Evolutionary conservation across 257 asterid species (phyloP).

Genomic region (Cruciata laevipes): DNA sequence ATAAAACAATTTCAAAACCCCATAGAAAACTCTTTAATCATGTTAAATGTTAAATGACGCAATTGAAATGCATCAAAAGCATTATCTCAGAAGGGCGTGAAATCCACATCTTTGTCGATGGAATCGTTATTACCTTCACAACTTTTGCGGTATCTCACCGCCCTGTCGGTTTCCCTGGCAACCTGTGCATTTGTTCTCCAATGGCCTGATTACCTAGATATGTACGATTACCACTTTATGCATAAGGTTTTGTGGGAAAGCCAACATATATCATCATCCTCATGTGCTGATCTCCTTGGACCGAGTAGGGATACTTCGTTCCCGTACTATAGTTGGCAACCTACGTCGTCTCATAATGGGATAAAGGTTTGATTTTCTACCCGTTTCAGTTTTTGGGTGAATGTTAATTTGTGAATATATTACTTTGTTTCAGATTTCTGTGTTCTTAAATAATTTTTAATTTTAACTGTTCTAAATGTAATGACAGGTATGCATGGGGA

Average conservation of each 20-base stretch:
- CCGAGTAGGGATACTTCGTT: constrained; percentile 39
- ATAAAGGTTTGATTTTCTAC: constrained; percentile 6
- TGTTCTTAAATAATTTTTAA: not conserved
- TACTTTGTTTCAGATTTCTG: not conserved
- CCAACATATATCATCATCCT: constrained; percentile 20
- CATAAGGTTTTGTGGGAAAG: constrained; percentile 11
- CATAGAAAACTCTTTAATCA: too few relatives aligned
- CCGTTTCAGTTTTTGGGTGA: too few relatives aligned
- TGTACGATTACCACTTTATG: constrained; percentile 39
- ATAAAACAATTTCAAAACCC: too few relatives aligned
- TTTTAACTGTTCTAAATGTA: not conserved
- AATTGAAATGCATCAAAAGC: too few relatives aligned
- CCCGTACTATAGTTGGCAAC: constrained; percentile 35
- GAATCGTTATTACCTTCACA: constrained; percentile 8
- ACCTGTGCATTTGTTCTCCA: constrained; percentile 66
- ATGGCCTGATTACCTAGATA: constrained; percentile 73
- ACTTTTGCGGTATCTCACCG: constrained; percentile 47
- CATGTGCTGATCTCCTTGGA: constrained; percentile 46
- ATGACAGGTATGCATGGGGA: constrained; percentile 58
- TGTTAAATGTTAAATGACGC: too few relatives aligned
- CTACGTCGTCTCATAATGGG: constrained; percentile 4
- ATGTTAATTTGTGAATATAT: too few relatives aligned
- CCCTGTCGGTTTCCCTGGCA: constrained; percentile 63
- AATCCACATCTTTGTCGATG: too few relatives aligned
- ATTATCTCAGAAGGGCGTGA: too few relatives aligned